Conservation (phyloP, 345 rosid genomes). For the Rhizophora mangle region DNA sequence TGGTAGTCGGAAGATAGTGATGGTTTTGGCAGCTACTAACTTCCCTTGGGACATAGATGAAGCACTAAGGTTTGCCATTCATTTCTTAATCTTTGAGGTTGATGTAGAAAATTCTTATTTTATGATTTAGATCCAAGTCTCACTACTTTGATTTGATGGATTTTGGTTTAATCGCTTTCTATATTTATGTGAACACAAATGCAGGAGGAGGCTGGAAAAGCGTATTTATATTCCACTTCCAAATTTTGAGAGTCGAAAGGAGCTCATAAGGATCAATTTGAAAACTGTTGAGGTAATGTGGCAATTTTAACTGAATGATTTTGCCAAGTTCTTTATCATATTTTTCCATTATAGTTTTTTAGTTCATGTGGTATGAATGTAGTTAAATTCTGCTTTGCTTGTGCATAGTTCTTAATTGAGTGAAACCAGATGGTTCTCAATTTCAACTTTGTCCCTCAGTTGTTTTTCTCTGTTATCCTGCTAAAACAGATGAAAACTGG, state of each 20-base stretch:
- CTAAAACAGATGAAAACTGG: too few relatives aligned
- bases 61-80: conserved; percentile 70
- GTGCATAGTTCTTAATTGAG: too few relatives aligned
- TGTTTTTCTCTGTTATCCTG: too few relatives aligned
- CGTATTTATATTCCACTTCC: conserved; percentile 99
- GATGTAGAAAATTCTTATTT: background rate
- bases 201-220: conserved; percentile 99
- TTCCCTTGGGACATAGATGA: conserved; percentile 99
- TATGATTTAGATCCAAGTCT: background rate
- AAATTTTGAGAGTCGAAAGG: conserved; percentile 95
- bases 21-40: conserved; percentile 99
- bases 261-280: conserved; percentile 89
- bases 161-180: background rate
- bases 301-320: background rate
- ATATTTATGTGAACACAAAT: conserved; percentile 15
- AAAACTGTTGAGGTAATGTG: conserved; percentile 87
- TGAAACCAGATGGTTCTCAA: too few relatives aligned
- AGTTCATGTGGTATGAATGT: background rate
- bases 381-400: background rate
- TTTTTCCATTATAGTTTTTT: background rate
- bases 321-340: background rate
- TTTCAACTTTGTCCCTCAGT: too few relatives aligned
- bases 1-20: conserved; percentile 92
- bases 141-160: conserved; percentile 4
- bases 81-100: background rate